Evolutionary conservation across 75 land plant species (phyloP), one percentile per base, ranked within the genome.

Genomic region (Picea sitchensis): DNA sequence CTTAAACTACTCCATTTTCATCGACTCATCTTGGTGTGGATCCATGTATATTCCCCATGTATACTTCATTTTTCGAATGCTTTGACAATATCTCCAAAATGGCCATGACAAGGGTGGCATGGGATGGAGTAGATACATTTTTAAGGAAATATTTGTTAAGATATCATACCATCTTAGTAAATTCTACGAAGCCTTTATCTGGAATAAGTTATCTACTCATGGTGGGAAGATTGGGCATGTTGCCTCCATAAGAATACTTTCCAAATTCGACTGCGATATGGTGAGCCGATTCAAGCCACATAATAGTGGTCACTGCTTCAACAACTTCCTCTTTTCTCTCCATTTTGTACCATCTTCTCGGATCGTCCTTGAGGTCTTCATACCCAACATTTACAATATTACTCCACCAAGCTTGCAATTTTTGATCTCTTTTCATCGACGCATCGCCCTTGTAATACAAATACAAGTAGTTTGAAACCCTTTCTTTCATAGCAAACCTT

Each of bases 151-250:
- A 88, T 44, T 20, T 1, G 21, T 95, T 92, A 1, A 92, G 91
- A 75, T 90, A 15, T 8, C 61, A n/a, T 21, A 84, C 83, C 7
- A 93, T 82, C 80, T 95, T 90, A 2, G 78, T 76, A 74, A 86
- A 88, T 61, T 92, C 98, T 21, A 47, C 17, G 3, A 88, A 77
- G 0, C 95, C 95, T 20, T 80, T 76, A 4, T 88, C 83, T 1
- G 98, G 98, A 85, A 95, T 92, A 72, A 92, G 83, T 4, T 87
- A 80, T 15, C 92, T 85, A 74, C 91, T 86, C 21, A 85, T 75
- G 1, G 85, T 65, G 0, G 96, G 88, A 5, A 89, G 85, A 81
- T 90, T 88, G 1, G 92, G 94, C 58, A 81, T 86, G 81, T 77
- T 91, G 0, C 91, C 92, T 8, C 75, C 92, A 76, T 86, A 92